Conservation (phyloP, 2,329 filamentous ascomycete genomes). For the Plenodomus lindquistii region DNA sequence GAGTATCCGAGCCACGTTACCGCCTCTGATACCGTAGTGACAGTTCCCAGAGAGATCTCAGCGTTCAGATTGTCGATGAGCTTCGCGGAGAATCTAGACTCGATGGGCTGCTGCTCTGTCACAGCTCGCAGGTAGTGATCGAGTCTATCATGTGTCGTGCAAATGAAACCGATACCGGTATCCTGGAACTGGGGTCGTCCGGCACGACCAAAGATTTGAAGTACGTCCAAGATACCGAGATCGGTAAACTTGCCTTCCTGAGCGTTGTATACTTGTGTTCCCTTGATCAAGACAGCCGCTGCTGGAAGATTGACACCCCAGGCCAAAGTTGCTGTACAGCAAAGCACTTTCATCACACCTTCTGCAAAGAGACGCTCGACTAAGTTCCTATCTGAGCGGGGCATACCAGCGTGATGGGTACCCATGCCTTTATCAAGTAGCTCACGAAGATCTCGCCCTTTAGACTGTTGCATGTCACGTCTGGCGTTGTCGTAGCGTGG, state of each 20-base stretch:
- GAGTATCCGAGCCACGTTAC: constrained; percentile 98
- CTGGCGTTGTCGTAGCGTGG: constrained; percentile 79
- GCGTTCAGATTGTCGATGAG: constrained; percentile 96
- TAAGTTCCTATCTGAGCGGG: constrained; percentile 89
- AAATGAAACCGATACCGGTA: constrained; percentile 96
- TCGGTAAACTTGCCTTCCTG: constrained; percentile 97
- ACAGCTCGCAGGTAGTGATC: constrained; percentile 89
- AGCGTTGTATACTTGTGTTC: constrained; percentile 94
- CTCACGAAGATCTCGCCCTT: constrained; percentile 84
- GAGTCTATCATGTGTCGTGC: constrained; percentile 92
- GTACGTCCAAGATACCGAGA: constrained; percentile 90
- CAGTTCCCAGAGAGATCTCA: constrained; percentile 89
- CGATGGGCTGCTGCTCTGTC: constrained; percentile 94
- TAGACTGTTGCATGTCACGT: constrained; percentile 82
- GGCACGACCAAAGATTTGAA: constrained; percentile 98
- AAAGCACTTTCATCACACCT: constrained; percentile 94
- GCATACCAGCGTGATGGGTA: constrained; percentile 96
- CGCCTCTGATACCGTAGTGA: constrained; percentile 90
- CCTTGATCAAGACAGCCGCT: constrained; percentile 96
- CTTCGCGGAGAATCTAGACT: constrained; percentile 93
- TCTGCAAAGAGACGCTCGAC: constrained; percentile 90
- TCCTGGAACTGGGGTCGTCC: constrained; percentile 98
- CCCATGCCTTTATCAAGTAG: constrained; percentile 88
- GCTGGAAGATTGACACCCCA: constrained; percentile 99
- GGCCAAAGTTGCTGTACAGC: constrained; percentile 95